Evolutionary conservation across 163 green algal species (phyloP).

Genomic region (Volvox carteri): DNA sequence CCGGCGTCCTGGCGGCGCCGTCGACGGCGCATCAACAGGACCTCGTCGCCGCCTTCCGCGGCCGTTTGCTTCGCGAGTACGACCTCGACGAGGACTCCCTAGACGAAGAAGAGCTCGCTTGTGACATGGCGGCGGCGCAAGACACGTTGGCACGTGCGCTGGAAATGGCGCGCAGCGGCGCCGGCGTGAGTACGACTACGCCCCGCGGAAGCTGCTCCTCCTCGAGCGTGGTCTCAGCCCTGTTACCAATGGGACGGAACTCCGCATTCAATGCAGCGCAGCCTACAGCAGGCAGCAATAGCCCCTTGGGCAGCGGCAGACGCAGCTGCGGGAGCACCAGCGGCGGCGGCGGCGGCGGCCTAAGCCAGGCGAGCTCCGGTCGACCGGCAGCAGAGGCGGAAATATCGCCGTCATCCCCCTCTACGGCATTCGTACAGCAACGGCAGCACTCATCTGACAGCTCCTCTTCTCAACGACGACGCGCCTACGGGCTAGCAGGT

Average conservation of each 20-base stretch:
- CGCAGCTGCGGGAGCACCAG: not conserved
- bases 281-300: too few relatives aligned
- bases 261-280: not conserved
- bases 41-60: constrained; percentile 18
- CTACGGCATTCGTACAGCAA: too few relatives aligned
- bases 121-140: constrained; percentile 22
- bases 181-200: not conserved
- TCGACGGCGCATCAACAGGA: not conserved
- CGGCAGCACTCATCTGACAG: too few relatives aligned
- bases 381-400: constrained; percentile 7
- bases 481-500: not conserved
- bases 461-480: too few relatives aligned
- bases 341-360: not conserved
- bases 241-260: not conserved
- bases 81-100: constrained; percentile 35
- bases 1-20: not conserved
- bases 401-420: not conserved
- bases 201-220: not conserved
- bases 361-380: not conserved
- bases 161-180: constrained; percentile 10
- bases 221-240: not conserved
- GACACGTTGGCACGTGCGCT: constrained; percentile 29
- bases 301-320: too few relatives aligned
- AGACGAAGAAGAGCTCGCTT: constrained; percentile 46
- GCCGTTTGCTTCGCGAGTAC: not conserved